These are phyloP conservation scores for Fraxinus platypoda DNA, from an alignment of 305 asterid species.

Conservation along the genomic window DNA sequence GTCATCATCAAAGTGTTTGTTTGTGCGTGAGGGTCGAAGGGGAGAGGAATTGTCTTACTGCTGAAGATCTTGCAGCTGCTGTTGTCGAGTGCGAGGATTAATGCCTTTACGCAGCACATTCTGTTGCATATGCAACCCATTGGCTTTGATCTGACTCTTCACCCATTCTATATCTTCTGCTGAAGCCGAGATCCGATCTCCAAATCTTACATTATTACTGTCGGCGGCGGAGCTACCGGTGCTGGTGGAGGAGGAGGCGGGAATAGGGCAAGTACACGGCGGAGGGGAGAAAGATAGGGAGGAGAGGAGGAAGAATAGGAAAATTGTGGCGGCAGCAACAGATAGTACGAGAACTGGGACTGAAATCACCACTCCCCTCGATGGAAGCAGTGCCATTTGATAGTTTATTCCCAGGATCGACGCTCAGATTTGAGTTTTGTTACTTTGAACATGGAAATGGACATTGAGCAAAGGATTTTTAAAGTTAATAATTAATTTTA, in stretches of 20 bases:
- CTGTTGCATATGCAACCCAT: conserved; percentile 81
- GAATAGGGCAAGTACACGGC: conserved; percentile 50
- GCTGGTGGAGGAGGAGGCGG: conserved; percentile 15
- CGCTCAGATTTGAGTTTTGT: neutral
- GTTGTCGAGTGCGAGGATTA: conserved; percentile 87
- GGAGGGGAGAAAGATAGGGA: conserved; percentile 42
- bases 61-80: conserved; percentile 83
- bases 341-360: conserved; percentile 63
- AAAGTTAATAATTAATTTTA: too few relatives aligned
- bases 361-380: conserved; percentile 71
- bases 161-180: conserved; percentile 75
- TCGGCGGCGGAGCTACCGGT: neutral
- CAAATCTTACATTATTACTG: neutral
- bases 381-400: conserved; percentile 51
- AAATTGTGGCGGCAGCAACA: conserved; percentile 44
- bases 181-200: conserved; percentile 55
- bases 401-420: neutral
- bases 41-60: conserved; percentile 22
- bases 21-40: neutral
- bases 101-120: conserved; percentile 90
- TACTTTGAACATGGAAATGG: too few relatives aligned
- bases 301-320: conserved; percentile 51
- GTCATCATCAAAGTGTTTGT: neutral
- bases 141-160: conserved; percentile 59
- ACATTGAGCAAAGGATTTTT: too few relatives aligned